Evolutionary conservation across 495 filamentous ascomycete species (phyloP), one percentile per base, ranked within the genome.

Genomic region (Aspergillus taichungensis): DNA sequence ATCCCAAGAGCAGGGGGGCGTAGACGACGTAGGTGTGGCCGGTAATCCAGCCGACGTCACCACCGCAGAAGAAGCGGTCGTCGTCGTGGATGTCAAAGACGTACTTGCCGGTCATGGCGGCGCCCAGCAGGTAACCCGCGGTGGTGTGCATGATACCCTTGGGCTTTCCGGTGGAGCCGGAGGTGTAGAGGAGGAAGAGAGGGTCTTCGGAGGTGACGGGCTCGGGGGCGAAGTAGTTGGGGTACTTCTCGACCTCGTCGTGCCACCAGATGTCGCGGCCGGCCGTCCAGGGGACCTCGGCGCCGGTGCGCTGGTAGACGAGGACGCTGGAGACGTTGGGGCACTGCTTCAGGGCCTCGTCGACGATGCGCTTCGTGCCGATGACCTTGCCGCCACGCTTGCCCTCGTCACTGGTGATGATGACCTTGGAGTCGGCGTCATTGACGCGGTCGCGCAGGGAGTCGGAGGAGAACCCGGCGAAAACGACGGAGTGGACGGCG

Each of bases 11-110:
- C 35, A 99, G 76, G 43, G 92, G 92, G 8, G 92, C 88, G 59
- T 99, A 99, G 28, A 99, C 91, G 40, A 95, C 92, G 58, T 99
- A 99, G 37, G 92, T 95, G 69, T 99, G 92, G n/a, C 92, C 92
- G 37, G 94, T 97, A 60, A 99, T 97, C 92, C 92, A 99, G 54
- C 92, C 92, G 41, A 99, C 89, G 60, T 99, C 92, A 63, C 94
- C 94, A 63, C 88, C 92, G 56, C 92, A 97, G 78, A 96, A 97
- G 74, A 89, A 96, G 44, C 76, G 78, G 66, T 99, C 92, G 41
- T 80, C 80, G 38, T 89, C 83, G 54, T 99, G 92, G 51, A 99
- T 92, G 61, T 99, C 94, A 60, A 99, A 99, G 43, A 96, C 90
- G 57, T 99, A 97, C 67, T 96, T 99, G 54, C 88, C 94, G 32